Evolutionary conservation across 179 eudicot genomes (phyloP).

Genomic region (Beta corolliflora): DNA sequence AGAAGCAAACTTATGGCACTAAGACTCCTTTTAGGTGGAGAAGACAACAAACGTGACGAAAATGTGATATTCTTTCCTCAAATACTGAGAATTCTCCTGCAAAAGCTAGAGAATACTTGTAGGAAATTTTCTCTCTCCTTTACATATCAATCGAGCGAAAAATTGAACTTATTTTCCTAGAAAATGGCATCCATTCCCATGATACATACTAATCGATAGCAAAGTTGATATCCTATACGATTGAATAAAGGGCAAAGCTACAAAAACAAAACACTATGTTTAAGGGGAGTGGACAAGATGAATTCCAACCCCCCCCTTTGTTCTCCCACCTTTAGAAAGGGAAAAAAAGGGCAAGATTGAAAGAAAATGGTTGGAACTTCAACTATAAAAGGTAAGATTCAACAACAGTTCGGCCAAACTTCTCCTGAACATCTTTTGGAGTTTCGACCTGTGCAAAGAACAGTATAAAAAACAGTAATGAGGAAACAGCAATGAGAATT

Average conservation of each 20-base stretch:
- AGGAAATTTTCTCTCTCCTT: not conserved
- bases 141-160: not conserved
- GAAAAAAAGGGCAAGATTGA: not conserved
- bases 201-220: not conserved
- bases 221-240: not conserved
- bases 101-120: no score
- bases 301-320: not conserved
- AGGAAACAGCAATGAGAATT: not conserved
- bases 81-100: no score
- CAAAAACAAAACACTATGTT: not conserved
- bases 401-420: conserved; percentile 92
- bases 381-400: conserved; percentile 71
- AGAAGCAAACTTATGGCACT: no score
- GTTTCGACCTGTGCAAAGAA: conserved; percentile 69
- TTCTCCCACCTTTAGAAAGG: not conserved
- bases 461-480: conserved; percentile 1
- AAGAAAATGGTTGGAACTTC: not conserved
- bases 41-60: no score
- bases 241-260: not conserved
- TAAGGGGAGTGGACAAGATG: not conserved
- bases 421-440: conserved; percentile 93
- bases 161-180: not conserved
- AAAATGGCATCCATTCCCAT: not conserved
- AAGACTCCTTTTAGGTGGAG: no score
- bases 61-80: no score